Evolutionary conservation across 2,329 filamentous ascomycete genomes (phyloP), one percentile per base, ranked within the genome.

Genomic region (Didymosphaeria variabile): DNA sequence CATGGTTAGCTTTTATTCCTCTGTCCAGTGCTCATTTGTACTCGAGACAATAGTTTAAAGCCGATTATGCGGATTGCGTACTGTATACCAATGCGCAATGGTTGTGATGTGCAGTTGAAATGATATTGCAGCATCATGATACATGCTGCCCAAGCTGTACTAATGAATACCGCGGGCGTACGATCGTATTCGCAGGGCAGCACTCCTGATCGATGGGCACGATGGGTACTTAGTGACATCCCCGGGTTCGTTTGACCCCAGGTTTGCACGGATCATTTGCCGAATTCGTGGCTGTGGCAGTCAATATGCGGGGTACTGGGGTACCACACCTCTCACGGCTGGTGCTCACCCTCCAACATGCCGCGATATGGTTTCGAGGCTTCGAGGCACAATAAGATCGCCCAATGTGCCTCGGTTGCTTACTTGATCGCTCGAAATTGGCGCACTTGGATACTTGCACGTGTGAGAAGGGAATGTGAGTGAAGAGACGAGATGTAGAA

Each of bases 61-160:
- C 44, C 40, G 9, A 9, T 8, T 12, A 50, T 23, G 40, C 31
- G 6, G 42, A 42, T n/a, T 31, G 7, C 12, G 23, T 5, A 47
- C 26, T 47, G 49, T 34, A 15, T 29, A 32, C 4, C n/a, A 21
- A 50, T 54, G 54, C 57, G 32, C 45, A 29, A 60, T 56, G 55
- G 58, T 40, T 19, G 38, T 47, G 62, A 50, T 44, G 21, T 58
- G 58, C 58, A 52, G 23, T 36, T 49, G 56, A 31, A 21, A 57
- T 34, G 17, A 7, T 10, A 44, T 21, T 4, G 40, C 13, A 45
- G 40, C 50, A 5, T 45, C 23, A 17, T 50, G 29, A 2, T 21
- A 23, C 32, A 44, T 36, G 23, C 55, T 53, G 10, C 3, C n/a
- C 1, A 19, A 40, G 29, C 55, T 42, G 4, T 15, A n/a, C 5